Base-by-base conservation (phyloP, 495 filamentous ascomycete species). In the Delitschia confertaspora region DNA sequence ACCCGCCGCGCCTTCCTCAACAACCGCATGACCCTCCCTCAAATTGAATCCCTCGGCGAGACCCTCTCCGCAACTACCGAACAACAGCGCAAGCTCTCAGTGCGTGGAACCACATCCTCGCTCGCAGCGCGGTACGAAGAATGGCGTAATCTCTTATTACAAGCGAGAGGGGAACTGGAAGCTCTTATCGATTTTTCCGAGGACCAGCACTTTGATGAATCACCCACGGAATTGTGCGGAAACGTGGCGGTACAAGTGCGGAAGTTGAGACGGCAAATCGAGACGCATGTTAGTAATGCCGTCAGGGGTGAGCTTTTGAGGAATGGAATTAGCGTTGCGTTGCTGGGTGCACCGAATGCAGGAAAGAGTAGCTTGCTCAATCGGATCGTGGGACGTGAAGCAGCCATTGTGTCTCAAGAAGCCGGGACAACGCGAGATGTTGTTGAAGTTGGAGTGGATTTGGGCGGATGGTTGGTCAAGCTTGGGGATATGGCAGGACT, bases 161-260 rank as follows among this genome's bases (percentile, higher is more conserved):
- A 82, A 51, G 88, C 88, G 18, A 75, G 89, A 6, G 93, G 85
- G 4, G 88, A 95, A 63, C 70, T 96, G 36, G 91, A 98, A 60
- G 91, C 91, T 0, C 64, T 96, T 45, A 96, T 98, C 56, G 91
- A 98, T 59, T 98, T 98, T 61, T 80, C 83, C 1, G 91, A 98
- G 63, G 93, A 96, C 56, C 89, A 96, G 64, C 81, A 94, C 67
- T 95, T 98, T 50, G 89, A 95, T 41, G 87, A 94, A 56, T 82
- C 85, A 1, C 82, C 87, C 0, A 65, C 69, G 5, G 75, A 81
- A 43, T 67, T 96, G 21, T 69, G 87, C 4, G 56, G 50, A 2
- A 84, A 76, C 22, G 85, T 94, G 19, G 72, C 77, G 16, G 53
- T 42, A 9, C 74, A 85, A 51, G 76, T 94, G 7, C 51, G 58